Evolutionary conservation across 257 asterid species (phyloP).

Genomic region (Plantago elongata): DNA sequence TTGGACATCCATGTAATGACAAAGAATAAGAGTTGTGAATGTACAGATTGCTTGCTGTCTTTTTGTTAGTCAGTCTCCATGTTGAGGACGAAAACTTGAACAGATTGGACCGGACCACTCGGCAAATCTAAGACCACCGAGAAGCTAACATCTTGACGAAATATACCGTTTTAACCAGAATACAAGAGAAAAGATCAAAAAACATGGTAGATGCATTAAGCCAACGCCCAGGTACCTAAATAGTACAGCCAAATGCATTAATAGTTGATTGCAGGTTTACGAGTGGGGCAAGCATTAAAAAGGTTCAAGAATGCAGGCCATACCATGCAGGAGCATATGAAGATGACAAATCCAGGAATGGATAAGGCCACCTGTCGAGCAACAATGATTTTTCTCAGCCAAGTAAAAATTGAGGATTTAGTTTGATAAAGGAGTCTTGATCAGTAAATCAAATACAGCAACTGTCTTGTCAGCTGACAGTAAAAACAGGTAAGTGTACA

Average conservation of each 20-base stretch:
- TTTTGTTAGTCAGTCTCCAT: background rate
- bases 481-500: no score
- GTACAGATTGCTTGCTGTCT: background rate
- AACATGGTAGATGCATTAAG: constrained; percentile 54
- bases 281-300: background rate
- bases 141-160: constrained; percentile 26
- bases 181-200: constrained; percentile 38
- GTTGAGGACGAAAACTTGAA: background rate
- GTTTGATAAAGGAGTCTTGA: no score
- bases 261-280: background rate
- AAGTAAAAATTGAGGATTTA: background rate
- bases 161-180: constrained; percentile 33
- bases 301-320: constrained; percentile 12
- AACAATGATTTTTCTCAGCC: background rate
- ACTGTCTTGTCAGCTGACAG: background rate
- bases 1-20: background rate
- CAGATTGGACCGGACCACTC: background rate
- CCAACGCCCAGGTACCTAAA: constrained; percentile 64
- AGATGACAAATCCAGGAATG: constrained; percentile 57
- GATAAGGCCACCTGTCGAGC: constrained; percentile 72
- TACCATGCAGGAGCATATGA: constrained; percentile 72
- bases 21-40: background rate
- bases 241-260: background rate
- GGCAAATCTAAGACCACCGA: constrained; percentile 7
- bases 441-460: no score